phyloP scores from a whole-genome alignment of 1,284 basidiomycete genomes.

The Takashimella koratensis region DNA sequence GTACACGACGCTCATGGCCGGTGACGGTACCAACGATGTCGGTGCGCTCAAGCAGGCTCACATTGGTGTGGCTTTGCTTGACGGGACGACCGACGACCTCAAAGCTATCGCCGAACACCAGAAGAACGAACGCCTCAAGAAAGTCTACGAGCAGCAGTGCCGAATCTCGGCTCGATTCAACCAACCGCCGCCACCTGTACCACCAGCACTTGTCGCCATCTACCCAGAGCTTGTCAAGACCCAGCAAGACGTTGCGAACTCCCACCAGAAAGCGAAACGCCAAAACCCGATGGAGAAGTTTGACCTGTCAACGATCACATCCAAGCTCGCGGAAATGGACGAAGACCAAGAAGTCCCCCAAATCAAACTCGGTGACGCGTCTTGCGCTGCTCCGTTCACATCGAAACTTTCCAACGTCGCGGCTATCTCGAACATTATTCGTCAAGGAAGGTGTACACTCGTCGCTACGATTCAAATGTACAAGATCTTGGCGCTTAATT shows the following conservation, averaged over 20 bases:
- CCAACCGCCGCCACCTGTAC: constrained; percentile 86
- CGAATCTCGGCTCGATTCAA: constrained; percentile 82
- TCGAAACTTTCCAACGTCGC: constrained; percentile 90
- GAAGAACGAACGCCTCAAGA: constrained; percentile 81
- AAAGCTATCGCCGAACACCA: constrained; percentile 90
- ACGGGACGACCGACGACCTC: constrained; percentile 84
- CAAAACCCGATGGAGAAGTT: constrained; percentile 92
- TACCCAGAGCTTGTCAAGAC: constrained; percentile 87
- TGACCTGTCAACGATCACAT: constrained; percentile 78
- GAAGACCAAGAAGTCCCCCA: constrained; percentile 84
- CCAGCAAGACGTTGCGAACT: constrained; percentile 68
- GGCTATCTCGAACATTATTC: constrained; percentile 90
- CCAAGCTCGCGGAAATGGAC: constrained; percentile 86
- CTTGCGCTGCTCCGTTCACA: constrained; percentile 93
- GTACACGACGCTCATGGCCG: constrained; percentile 90
- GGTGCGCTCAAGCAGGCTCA: constrained; percentile 95
- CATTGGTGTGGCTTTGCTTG: constrained; percentile 86
- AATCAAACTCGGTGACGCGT: constrained; percentile 95
- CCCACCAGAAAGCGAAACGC: constrained; percentile 63
- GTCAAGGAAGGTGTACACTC: constrained; percentile 92
- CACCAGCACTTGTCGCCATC: constrained; percentile 72
- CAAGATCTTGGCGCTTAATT: constrained; percentile 94
- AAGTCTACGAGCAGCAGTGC: constrained; percentile 90
- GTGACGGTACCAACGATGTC: constrained; percentile 95
- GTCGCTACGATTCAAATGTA: constrained; percentile 98